These are phyloP conservation scores for Taphrina populina DNA, from an alignment of 1,139 yeast genomes.

Conservation along the genomic window DNA sequence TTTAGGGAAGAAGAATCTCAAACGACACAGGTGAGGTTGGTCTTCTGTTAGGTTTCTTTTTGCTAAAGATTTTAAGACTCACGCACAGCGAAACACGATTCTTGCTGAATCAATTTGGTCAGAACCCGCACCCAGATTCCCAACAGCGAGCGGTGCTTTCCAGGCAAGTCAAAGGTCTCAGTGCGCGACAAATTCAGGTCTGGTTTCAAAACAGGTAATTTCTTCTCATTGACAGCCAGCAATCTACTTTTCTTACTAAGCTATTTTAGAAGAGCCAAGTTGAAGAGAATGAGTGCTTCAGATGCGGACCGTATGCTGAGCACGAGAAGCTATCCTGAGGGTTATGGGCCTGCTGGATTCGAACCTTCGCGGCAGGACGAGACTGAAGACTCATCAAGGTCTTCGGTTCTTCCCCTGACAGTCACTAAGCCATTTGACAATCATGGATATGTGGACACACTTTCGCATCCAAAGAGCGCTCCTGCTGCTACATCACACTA, in stretches of 20 bases:
- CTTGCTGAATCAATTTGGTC: slow-evolving; percentile 38
- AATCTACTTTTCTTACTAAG: not conserved
- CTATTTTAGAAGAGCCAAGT: slow-evolving; percentile 24
- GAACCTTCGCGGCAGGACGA: too few relatives aligned
- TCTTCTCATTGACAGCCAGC: not conserved
- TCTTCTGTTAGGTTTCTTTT: not conserved
- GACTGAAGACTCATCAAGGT: too few relatives aligned
- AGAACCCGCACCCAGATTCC: slow-evolving; percentile 38
- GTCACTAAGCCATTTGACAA: too few relatives aligned
- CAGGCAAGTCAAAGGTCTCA: slow-evolving; percentile 37
- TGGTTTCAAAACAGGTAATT: slow-evolving; percentile 40
- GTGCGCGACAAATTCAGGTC: slow-evolving; percentile 39
- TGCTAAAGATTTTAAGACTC: slow-evolving; percentile 33
- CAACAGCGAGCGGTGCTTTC: slow-evolving; percentile 37
- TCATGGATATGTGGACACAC: not conserved
- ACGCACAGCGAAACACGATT: slow-evolving; percentile 39
- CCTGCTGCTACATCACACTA: not conserved
- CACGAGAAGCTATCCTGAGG: slow-evolving; percentile 22
- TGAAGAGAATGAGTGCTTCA: slow-evolving; percentile 29
- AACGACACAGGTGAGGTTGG: slow-evolving; percentile 25
- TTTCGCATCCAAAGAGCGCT: slow-evolving; percentile 2
- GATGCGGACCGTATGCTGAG: slow-evolving; percentile 32
- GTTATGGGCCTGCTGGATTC: slow-evolving; percentile 22
- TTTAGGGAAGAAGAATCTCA: slow-evolving; percentile 23
- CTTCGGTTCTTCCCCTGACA: too few relatives aligned